phyloP scores from a whole-genome alignment of 2,329 filamentous ascomycete species.

The Thermomyces lanuginosus region DNA sequence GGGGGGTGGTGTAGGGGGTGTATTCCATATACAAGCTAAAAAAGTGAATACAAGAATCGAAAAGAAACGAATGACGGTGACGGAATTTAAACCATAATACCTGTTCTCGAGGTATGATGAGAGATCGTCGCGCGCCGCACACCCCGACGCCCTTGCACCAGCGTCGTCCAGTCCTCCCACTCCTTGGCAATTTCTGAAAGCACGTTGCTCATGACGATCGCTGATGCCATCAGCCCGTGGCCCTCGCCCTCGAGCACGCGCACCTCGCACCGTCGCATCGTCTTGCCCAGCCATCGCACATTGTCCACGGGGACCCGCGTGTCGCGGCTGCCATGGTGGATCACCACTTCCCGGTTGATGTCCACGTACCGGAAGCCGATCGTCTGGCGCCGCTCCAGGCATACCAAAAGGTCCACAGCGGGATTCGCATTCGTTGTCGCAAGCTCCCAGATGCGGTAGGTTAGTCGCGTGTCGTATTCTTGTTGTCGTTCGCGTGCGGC shows the following conservation, averaged over 20 bases:
- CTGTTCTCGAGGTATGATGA: slow-evolving; percentile 10
- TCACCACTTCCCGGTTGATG: slow-evolving; percentile 77
- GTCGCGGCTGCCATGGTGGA: slow-evolving; percentile 84
- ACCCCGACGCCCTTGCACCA: slow-evolving; percentile 29
- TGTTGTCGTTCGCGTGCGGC: slow-evolving; percentile 22
- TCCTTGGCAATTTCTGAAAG: slow-evolving; percentile 86
- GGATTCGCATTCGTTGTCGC: slow-evolving; percentile 86
- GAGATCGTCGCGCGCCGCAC: slow-evolving; percentile 15
- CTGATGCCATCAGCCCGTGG: slow-evolving; percentile 90
- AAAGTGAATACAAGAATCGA: background rate
- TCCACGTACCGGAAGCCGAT: slow-evolving; percentile 97
- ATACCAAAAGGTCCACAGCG: slow-evolving; percentile 81
- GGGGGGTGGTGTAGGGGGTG: no score
- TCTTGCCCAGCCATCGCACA: slow-evolving; percentile 82
- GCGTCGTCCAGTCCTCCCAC: slow-evolving; percentile 73
- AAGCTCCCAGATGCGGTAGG: slow-evolving; percentile 84
- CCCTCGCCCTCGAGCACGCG: slow-evolving; percentile 79
- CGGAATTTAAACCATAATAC: slow-evolving; percentile 6
- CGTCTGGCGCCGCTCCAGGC: slow-evolving; percentile 72
- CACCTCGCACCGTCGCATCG: slow-evolving; percentile 86
- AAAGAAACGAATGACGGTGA: background rate
- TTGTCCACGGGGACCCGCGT: slow-evolving; percentile 89
- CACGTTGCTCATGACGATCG: slow-evolving; percentile 82
- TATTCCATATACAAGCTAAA: no score
- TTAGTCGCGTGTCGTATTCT: slow-evolving; percentile 67